Conservation (phyloP, 2,329 filamentous ascomycete genomes). For the Penicillium carneum region DNA sequence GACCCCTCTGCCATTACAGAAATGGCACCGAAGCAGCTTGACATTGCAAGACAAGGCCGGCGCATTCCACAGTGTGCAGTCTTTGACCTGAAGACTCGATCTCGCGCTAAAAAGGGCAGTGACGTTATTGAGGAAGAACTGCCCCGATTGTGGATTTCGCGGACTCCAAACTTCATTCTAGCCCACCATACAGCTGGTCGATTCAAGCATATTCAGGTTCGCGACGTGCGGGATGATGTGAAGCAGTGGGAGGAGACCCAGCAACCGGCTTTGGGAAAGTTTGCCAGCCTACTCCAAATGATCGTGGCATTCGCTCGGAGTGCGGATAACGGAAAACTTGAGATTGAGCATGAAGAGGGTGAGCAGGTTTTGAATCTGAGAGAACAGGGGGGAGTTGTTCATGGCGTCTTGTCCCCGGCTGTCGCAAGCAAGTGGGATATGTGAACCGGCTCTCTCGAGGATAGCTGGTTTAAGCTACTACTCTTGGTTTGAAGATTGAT, state of each 20-base stretch:
- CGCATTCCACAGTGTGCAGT: constrained; percentile 54
- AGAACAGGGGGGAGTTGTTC: constrained; percentile 16
- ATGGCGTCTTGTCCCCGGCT: constrained; percentile 13
- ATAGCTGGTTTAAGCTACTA: background rate
- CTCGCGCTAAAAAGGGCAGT: constrained; percentile 41
- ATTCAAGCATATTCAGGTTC: constrained; percentile 55
- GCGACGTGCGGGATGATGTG: constrained; percentile 48
- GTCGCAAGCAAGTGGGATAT: constrained; percentile 4
- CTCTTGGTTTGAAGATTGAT: background rate
- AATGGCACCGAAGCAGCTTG: constrained; percentile 17
- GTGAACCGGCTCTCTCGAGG: background rate
- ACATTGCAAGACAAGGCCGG: constrained; percentile 33
- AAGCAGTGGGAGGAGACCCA: constrained; percentile 55
- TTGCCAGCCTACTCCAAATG: constrained; percentile 28
- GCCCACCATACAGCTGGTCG: constrained; percentile 57
- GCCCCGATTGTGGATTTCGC: constrained; percentile 59
- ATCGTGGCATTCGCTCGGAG: constrained; percentile 33
- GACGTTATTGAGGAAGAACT: constrained; percentile 53
- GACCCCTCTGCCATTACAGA: background rate
- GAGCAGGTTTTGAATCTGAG: constrained; percentile 45
- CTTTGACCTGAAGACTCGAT: constrained; percentile 63
- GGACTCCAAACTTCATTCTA: constrained; percentile 61
- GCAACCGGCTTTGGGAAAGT: constrained; percentile 25
- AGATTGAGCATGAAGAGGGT: constrained; percentile 37
- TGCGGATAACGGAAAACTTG: constrained; percentile 30